These are phyloP conservation scores for Colletotrichum gloeosporioides DNA, from an alignment of 2,329 filamentous ascomycete species.

Conservation along the genomic window DNA sequence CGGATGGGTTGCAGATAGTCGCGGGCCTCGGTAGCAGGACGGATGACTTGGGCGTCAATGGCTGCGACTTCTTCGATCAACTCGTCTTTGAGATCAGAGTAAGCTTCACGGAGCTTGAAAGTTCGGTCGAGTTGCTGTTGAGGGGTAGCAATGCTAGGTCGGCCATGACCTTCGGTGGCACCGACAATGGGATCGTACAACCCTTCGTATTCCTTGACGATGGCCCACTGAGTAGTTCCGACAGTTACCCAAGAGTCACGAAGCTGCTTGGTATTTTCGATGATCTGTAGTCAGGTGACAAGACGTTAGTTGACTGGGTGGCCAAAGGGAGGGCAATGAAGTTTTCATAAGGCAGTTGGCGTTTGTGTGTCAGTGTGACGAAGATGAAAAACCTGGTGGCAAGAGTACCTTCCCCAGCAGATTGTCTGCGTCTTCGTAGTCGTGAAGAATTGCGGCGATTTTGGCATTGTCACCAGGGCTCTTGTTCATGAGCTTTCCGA, in stretches of 20 bases:
- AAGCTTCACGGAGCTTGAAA: conserved; percentile 68
- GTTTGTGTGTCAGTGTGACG: neutral
- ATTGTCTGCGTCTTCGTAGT: conserved; percentile 81
- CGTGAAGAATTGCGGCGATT: conserved; percentile 74
- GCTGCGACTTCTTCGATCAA: conserved; percentile 72
- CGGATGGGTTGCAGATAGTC: conserved; percentile 74
- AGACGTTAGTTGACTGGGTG: neutral
- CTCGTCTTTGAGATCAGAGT: conserved; percentile 74
- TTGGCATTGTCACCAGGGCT: conserved; percentile 78
- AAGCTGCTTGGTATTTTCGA: conserved; percentile 78
- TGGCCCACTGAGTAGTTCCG: conserved; percentile 69
- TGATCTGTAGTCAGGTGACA: conserved; percentile 58
- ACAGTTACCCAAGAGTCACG: conserved; percentile 80
- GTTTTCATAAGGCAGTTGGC: neutral
- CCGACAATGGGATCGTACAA: conserved; percentile 81
- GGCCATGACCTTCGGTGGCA: conserved; percentile 61
- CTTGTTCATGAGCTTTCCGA: conserved; percentile 73
- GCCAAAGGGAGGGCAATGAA: neutral
- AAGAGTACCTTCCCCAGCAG: conserved; percentile 69
- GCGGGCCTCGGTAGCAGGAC: conserved; percentile 72
- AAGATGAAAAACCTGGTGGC: conserved; percentile 1
- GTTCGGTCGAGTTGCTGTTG: conserved; percentile 68
- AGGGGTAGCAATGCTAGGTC: conserved; percentile 65
- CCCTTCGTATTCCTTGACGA: conserved; percentile 71
- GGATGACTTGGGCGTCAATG: conserved; percentile 74